Base-by-base conservation (phyloP, 192 early-diverging fungal species). In the Mortierella hygrophila region DNA sequence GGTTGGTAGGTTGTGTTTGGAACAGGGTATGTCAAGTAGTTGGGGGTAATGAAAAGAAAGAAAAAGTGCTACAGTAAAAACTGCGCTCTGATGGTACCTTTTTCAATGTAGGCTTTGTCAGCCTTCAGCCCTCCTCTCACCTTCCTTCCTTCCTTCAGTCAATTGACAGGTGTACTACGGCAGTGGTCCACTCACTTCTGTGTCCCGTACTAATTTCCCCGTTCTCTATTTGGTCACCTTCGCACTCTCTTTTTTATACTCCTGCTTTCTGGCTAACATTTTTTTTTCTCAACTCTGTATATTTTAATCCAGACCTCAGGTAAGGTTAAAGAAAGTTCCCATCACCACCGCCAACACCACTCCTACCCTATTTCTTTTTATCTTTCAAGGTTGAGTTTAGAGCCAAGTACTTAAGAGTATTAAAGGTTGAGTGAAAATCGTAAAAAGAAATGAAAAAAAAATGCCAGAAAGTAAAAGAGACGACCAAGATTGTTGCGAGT, bases 251-350 rank as follows among this genome's bases (percentile, higher is more conserved):
- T 18, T n/a, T 26, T 6, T 10, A 10, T 9, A 18, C n/a, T 57
- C 23, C n/a, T 23, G 6, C 9, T 10, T 57, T 57, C 55, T 9
- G 55, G 9, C n/a, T 26, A 7, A 26, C 6, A 1, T 16, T 23
- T 10, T 26, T 10, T 57, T 46, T 46, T 46, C 44, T 46, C 44
- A 46, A 46, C 16, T 57, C 6, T 10, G 55, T n/a, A 7, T 55
- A 11, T n/a, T n/a, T 6, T 55, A n/a, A 18, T 26, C n/a, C 21
- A 23, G 52, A 18, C 52, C 21, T 55, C 52, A 35, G 52, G 52
- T 55, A 55, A 55, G 52, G 52, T 55, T 57, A 9, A 57, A n/a
- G 55, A 57, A 57, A 57, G 55, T 57, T 57, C 55, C 55, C 55
- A 57, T 26, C 55, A 55, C 21, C 52, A 26, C 55, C 55, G n/a